phyloP scores from a whole-genome alignment of 2,329 filamentous ascomycete species.

The Colletotrichum godetiae region DNA sequence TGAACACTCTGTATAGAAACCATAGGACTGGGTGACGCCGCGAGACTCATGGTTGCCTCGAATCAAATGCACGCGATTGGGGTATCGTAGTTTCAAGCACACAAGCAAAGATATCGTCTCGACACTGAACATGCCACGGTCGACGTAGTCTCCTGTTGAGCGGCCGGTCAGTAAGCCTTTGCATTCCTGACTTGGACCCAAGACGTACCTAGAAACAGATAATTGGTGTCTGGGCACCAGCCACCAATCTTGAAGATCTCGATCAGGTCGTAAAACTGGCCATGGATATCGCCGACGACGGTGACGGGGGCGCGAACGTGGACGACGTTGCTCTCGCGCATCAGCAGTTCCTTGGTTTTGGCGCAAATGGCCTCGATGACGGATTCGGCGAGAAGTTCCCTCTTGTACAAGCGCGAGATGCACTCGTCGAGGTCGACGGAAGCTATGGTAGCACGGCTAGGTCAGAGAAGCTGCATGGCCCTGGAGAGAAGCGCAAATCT shows the following conservation, averaged over 20 bases:
- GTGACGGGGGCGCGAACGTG: conserved; percentile 96
- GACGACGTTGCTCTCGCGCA: conserved; percentile 99
- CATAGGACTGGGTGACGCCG: conserved; percentile 98
- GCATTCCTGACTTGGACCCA: neutral
- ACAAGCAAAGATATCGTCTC: conserved; percentile 98
- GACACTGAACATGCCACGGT: conserved; percentile 97
- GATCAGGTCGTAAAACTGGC: conserved; percentile 98
- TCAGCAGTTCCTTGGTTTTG: conserved; percentile 97
- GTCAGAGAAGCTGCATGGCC: conserved; percentile 10
- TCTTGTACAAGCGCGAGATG: conserved; percentile 95
- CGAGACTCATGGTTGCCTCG: conserved; percentile 98
- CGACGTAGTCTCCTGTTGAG: conserved; percentile 88
- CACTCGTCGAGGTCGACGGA: conserved; percentile 99
- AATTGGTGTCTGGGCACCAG: conserved; percentile 97
- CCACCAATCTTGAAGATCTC: conserved; percentile 99
- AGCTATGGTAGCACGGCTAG: conserved; percentile 60
- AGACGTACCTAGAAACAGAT: conserved; percentile 86
- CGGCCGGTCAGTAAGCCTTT: conserved; percentile 8
- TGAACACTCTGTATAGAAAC: conserved; percentile 98
- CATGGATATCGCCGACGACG: conserved; percentile 98
- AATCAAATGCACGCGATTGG: conserved; percentile 93
- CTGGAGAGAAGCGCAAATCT: conserved; percentile 28
- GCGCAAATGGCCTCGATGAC: conserved; percentile 99
- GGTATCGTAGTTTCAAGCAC: conserved; percentile 96
- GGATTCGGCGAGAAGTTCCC: conserved; percentile 95